Evolutionary conservation across 345 rosid species (phyloP).

Genomic region (Pugionium cornutum): DNA sequence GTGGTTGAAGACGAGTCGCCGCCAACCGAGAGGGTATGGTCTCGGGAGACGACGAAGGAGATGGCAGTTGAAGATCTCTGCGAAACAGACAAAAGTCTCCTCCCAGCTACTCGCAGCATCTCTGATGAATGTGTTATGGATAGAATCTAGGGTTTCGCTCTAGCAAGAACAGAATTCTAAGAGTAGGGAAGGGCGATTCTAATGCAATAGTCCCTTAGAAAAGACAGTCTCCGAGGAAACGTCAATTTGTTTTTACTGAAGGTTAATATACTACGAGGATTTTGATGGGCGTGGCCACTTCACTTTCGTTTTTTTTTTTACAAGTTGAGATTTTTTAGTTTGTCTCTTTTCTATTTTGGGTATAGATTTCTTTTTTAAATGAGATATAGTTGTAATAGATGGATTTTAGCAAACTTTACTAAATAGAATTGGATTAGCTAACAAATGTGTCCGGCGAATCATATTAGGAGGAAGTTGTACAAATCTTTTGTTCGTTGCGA

Average conservation of each 20-base stretch:
- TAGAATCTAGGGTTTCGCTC: conserved; percentile 35
- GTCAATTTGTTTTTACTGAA: conserved; percentile 17
- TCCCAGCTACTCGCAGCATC: conserved; percentile 81
- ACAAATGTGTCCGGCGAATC: too few relatives aligned
- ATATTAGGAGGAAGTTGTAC: too few relatives aligned
- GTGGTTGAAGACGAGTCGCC: conserved; percentile 29
- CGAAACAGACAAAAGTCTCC: conserved; percentile 59
- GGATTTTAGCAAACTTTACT: too few relatives aligned
- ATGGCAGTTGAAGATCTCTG: conserved; percentile 50
- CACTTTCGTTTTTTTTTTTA: too few relatives aligned
- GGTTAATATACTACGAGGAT: too few relatives aligned
- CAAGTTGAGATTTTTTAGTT: too few relatives aligned
- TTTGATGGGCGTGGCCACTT: too few relatives aligned
- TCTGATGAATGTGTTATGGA: conserved; percentile 18
- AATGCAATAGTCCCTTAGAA: background rate
- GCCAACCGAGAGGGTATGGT: conserved; percentile 35
- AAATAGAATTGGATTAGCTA: too few relatives aligned
- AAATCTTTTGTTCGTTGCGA: too few relatives aligned
- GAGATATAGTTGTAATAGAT: too few relatives aligned
- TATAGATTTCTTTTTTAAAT: too few relatives aligned
- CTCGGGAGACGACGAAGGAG: conserved; percentile 43
- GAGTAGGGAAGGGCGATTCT: conserved; percentile 12
- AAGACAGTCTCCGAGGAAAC: conserved; percentile 17
- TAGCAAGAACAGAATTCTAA: conserved; percentile 8
- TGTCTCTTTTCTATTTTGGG: too few relatives aligned